Evolutionary conservation across 352 stramenopile genomes (phyloP).

Genomic region (Peronospora belbahrii): DNA sequence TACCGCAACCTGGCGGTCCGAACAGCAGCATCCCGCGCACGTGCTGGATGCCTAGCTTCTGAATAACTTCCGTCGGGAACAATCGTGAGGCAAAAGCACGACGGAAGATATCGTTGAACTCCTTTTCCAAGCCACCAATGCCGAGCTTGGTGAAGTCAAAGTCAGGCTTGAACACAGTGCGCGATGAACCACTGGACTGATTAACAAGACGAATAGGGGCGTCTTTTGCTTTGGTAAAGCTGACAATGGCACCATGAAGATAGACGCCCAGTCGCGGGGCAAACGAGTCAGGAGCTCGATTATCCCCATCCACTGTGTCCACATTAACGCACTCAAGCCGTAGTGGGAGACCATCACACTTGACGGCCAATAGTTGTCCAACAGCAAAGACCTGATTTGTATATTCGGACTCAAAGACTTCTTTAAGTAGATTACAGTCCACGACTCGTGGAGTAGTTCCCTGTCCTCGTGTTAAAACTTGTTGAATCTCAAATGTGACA

Average conservation of each 20-base stretch:
- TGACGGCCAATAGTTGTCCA: slow-evolving; percentile 65
- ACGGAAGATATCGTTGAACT: slow-evolving; percentile 99
- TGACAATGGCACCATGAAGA: slow-evolving; percentile 59
- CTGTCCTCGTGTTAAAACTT: slow-evolving; percentile 64
- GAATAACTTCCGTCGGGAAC: slow-evolving; percentile 93
- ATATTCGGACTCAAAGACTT: slow-evolving; percentile 62
- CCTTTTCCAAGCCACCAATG: slow-evolving; percentile 97
- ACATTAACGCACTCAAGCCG: slow-evolving; percentile 50
- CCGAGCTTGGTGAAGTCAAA: slow-evolving; percentile 99
- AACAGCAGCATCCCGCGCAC: slow-evolving; percentile 90
- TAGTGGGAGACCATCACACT: slow-evolving; percentile 54
- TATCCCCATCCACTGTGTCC: slow-evolving; percentile 43
- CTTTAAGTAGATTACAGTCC: slow-evolving; percentile 67
- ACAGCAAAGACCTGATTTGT: slow-evolving; percentile 66
- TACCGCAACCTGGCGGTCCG: slow-evolving; percentile 86
- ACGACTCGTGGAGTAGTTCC: slow-evolving; percentile 48
- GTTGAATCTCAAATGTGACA: slow-evolving; percentile 79
- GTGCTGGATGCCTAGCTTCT: slow-evolving; percentile 98
- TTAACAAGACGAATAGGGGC: slow-evolving; percentile 71
- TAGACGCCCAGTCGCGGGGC: slow-evolving; percentile 41
- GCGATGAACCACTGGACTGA: slow-evolving; percentile 64
- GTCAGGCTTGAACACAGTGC: slow-evolving; percentile 90
- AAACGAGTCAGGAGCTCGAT: slow-evolving; percentile 18
- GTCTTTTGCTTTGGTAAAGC: slow-evolving; percentile 73
- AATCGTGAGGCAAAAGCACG: slow-evolving; percentile 97